phyloP scores from a whole-genome alignment of 2,329 filamentous ascomycete species.

The Phyllosticta citribraziliensis region DNA sequence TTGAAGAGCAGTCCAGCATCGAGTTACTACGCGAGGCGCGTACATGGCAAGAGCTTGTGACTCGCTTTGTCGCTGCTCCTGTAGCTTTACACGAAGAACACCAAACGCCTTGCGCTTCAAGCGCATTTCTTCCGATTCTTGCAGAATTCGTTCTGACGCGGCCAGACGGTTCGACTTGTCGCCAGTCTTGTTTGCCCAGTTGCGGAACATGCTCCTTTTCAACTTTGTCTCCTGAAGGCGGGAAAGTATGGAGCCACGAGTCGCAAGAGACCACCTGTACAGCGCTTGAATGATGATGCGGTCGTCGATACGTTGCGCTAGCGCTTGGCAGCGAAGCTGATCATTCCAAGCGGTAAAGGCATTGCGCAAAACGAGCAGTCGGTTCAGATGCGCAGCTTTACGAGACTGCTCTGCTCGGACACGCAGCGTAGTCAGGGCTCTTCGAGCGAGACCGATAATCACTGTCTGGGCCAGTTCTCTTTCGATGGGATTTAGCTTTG shows the following conservation, averaged over 20 bases:
- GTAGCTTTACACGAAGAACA: conserved; percentile 20
- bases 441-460: conserved; percentile 26
- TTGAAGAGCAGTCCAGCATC: conserved; percentile 26
- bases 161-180: conserved; percentile 21
- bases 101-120: conserved; percentile 13
- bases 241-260: conserved; percentile 30
- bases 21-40: conserved; percentile 30
- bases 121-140: conserved; percentile 20
- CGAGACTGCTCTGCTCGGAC: conserved; percentile 30
- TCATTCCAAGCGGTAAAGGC: conserved; percentile 55
- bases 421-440: conserved; percentile 40
- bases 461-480: conserved; percentile 29
- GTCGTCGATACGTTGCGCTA: conserved; percentile 45
- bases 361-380: conserved; percentile 44
- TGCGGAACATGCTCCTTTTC: conserved; percentile 19
- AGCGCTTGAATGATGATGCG: conserved; percentile 46
- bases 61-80: conserved; percentile 20
- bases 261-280: conserved; percentile 52
- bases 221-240: conserved; percentile 25
- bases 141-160: conserved; percentile 22
- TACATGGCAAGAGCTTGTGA: conserved; percentile 32
- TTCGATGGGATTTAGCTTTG: conserved; percentile 19
- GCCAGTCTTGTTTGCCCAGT: conserved; percentile 21
- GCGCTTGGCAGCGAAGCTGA: conserved; percentile 42
- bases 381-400: conserved; percentile 42